Evolutionary conservation across 139 green algal species (phyloP), one percentile per base, ranked within the genome.

Genomic region (Auxenochlorella pyrenoidosa): DNA sequence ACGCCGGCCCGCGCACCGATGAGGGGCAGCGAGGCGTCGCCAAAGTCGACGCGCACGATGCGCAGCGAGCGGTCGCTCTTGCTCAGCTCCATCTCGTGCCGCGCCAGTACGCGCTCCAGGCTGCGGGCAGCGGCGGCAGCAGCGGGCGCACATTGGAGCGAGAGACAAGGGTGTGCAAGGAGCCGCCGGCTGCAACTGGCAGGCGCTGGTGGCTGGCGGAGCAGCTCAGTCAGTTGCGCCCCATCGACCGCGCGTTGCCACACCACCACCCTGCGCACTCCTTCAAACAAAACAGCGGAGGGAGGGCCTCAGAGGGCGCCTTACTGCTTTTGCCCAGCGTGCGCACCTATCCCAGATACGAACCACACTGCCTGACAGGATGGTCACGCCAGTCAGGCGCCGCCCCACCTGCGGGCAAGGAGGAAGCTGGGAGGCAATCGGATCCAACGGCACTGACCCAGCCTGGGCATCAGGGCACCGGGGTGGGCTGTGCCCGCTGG

Each of bases 301-400:
- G 47, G 10, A 10, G 47, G 47, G 8, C 47, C 47, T 18, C 47
- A 10, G 8, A 54, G 47, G 8, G 47, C 47, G 8, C 8, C 47
- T 54, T 54, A 10, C 47, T 6, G 47, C n/a, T n/a, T n/a, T n/a
- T 18, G 47, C 47, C 47, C 47, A 54, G 24, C 59, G 59, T 8
- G 59, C 70, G 34, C 70, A 76, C 70, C 70, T 34, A n/a, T 93
- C 94, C 95, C 95, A 98, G 79, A 97, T 91, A 47, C 95, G 91
- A 70, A 98, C 94, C 41, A 97, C 91, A 16, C 22, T 66, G 43
- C 95, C 94, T 30, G 88, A 90, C 59, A 98, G 88, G 34, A 98
- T 87, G 24, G 91, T 94, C 43, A 97, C 92, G 30, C 90, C 79
- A 18, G 91, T 92, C 43, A 95, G 68, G 26, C 95, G 91, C 8